Evolutionary conservation across 495 filamentous ascomycete genomes (phyloP), one percentile per base, ranked within the genome.

Genomic region (Ascodesmis nigricans): DNA sequence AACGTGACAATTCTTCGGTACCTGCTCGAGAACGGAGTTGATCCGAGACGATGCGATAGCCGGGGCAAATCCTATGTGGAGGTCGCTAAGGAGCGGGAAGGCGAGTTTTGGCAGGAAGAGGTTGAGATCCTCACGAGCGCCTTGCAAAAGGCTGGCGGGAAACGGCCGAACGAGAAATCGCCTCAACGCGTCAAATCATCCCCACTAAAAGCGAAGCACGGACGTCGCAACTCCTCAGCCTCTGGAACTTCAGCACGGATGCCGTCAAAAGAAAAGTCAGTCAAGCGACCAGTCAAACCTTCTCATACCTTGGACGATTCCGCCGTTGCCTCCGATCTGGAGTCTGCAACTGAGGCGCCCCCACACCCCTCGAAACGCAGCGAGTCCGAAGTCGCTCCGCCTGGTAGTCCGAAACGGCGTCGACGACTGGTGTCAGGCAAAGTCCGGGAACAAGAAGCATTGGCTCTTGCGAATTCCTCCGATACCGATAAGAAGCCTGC

Each of bases 51-150:
- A 17, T 39, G 31, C 15, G 69, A 71, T 36, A 77, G 84, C 39
- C 67, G 68, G 18, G 78, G 77, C 4, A 65, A 72, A 37, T 71
- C 74, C 0, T 97, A 95, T 47, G 70, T 64, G 38, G 84, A 97
- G 22, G 65, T 95, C 31, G 78, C 87, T 10, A 66, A 71, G 38
- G 70, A 76, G 21, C 71, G 81, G 24, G 69, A 70, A 35, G 83
- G 87, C 1, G 76, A 80, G 23, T 69, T 74, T 33, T 93, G 83
- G 84, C 71, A 83, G 49, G 73, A 83, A 42, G 87, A 97, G 52
- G 69, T 73, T 34, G 64, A 76, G n/a, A 56, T 90, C 29, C 55
- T 97, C 29, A 78, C 81, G 50, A 59, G 68, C 22, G 77, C 80
- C 3, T 84, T 74, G 41, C 75, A 91, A 25, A 66, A 69, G 14